Evolutionary conservation across 2,329 filamentous ascomycete species (phyloP).

Genomic region (Penicillium sumatraense): DNA sequence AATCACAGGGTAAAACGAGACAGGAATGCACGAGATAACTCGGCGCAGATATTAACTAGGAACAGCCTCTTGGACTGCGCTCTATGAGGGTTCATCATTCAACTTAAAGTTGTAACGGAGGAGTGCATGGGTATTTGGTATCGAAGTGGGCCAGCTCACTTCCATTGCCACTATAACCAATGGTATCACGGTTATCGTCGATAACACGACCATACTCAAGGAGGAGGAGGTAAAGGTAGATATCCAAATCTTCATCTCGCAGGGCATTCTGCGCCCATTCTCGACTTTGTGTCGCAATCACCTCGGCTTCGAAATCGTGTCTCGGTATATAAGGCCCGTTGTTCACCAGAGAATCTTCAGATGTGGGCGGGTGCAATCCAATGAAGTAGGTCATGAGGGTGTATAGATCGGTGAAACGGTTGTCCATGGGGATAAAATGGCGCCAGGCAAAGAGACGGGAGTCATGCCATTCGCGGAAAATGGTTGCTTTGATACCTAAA

Average conservation of each 20-base stretch:
- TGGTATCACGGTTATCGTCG: slow-evolving; percentile 55
- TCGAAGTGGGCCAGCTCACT: slow-evolving; percentile 24
- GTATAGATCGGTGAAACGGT: not conserved
- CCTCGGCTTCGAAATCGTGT: not conserved
- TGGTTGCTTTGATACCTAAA: not conserved
- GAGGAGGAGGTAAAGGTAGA: not conserved
- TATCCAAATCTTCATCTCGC: not conserved
- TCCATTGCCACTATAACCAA: slow-evolving; percentile 57
- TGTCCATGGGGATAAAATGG: not conserved
- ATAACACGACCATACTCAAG: not conserved
- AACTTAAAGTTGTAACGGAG: slow-evolving; percentile 3
- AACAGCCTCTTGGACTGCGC: no score
- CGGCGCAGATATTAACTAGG: not conserved
- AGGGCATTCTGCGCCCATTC: not conserved
- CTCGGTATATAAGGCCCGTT: no score
- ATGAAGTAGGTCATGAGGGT: not conserved
- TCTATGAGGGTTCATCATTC: no score
- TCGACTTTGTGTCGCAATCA: not conserved
- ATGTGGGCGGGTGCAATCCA: no score
- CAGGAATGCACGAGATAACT: not conserved
- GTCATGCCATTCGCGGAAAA: not conserved
- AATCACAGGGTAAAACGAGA: no score
- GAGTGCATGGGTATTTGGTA: slow-evolving; percentile 10
- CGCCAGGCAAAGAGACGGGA: not conserved
- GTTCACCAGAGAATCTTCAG: no score